Conservation (phyloP, 2,329 filamentous ascomycete species). For the Fusarium hostae region DNA sequence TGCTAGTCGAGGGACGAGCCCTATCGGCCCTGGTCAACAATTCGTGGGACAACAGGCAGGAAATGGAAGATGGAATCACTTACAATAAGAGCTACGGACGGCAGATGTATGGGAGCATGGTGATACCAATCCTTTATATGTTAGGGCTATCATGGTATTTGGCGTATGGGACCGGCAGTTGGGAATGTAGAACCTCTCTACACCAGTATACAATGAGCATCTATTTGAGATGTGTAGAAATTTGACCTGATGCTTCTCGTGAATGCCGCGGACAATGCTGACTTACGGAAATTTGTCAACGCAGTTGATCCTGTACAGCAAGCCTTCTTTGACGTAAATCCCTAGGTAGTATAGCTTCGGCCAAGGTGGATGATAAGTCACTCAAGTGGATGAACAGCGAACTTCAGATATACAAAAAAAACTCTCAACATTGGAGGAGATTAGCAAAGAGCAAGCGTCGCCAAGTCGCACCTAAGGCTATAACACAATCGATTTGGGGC, state of each 20-base stretch:
- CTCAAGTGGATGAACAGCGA: neutral
- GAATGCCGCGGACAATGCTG: neutral
- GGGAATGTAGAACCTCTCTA: neutral
- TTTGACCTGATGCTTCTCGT: neutral
- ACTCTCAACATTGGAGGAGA: slow-evolving; percentile 36
- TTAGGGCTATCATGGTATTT: slow-evolving; percentile 6
- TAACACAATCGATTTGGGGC: slow-evolving; percentile 49
- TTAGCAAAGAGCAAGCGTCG: slow-evolving; percentile 39
- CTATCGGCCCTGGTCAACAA: slow-evolving; percentile 54
- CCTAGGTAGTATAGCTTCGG: neutral
- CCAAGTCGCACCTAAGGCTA: slow-evolving; percentile 42
- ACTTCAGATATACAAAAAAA: slow-evolving; percentile 32
- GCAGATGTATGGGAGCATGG: neutral
- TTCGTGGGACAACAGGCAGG: slow-evolving; percentile 53
- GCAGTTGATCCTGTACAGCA: neutral
- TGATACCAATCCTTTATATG: slow-evolving; percentile 16
- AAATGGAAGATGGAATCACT: slow-evolving; percentile 57
- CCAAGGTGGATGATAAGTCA: neutral
- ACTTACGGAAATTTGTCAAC: neutral
- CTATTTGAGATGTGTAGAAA: neutral
- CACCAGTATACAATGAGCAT: neutral
- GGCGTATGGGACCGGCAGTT: slow-evolving; percentile 3
- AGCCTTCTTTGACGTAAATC: neutral
- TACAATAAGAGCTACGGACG: slow-evolving; percentile 51
- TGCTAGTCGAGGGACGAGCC: slow-evolving; percentile 63